Evolutionary conservation across 371 early-diverging fungal species (phyloP).

Genomic region (Mucor mucedo): DNA sequence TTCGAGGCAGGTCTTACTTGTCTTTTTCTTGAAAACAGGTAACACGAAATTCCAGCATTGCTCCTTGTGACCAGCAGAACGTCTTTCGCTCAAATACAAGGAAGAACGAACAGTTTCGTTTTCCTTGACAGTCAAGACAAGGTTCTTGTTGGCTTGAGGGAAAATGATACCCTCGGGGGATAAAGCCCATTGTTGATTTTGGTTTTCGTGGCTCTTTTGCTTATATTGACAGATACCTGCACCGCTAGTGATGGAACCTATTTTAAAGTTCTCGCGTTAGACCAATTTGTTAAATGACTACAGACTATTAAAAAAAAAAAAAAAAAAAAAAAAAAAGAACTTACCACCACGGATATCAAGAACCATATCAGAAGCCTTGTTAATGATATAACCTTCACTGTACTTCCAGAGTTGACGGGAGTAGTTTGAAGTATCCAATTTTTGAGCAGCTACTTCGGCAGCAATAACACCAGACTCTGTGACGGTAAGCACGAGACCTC

Average conservation of each 20-base stretch:
- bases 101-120: slow-evolving; percentile 27
- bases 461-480: slow-evolving; percentile 33
- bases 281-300: not conserved
- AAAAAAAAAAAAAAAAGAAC: not conserved
- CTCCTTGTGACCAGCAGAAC: slow-evolving; percentile 36
- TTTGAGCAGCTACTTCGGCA: slow-evolving; percentile 52
- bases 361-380: slow-evolving; percentile 61
- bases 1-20: slow-evolving; percentile 20
- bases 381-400: slow-evolving; percentile 58
- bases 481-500: slow-evolving; percentile 53
- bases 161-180: slow-evolving; percentile 44
- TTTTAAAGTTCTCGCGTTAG: not conserved
- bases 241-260: slow-evolving; percentile 38
- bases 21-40: slow-evolving; percentile 54
- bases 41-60: slow-evolving; percentile 57
- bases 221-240: slow-evolving; percentile 49
- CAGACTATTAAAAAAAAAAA: not conserved
- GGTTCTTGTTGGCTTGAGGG: slow-evolving; percentile 23
- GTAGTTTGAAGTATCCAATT: slow-evolving; percentile 53
- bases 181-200: slow-evolving; percentile 50
- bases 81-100: slow-evolving; percentile 33
- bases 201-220: slow-evolving; percentile 35
- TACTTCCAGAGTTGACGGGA: slow-evolving; percentile 64
- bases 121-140: slow-evolving; percentile 44
- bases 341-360: slow-evolving; percentile 65